These are phyloP conservation scores for Fusarium falciforme DNA, from an alignment of 2,329 filamentous ascomycete species.

Conservation along the genomic window DNA sequence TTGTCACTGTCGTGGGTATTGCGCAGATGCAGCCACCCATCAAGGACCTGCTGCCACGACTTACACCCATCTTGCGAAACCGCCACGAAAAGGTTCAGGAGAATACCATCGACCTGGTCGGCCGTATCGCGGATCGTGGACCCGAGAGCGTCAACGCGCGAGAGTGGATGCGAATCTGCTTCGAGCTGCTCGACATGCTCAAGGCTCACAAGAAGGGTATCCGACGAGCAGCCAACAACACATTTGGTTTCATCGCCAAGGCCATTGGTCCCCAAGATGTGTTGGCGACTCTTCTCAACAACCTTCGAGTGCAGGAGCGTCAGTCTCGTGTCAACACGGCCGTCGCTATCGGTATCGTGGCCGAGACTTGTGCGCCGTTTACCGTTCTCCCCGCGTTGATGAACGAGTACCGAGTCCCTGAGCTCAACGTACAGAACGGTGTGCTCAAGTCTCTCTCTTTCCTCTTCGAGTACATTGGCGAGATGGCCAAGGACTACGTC, in stretches of 20 bases:
- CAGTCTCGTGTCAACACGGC: slow-evolving; percentile 98
- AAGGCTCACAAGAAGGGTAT: slow-evolving; percentile 99
- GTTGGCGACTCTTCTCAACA: slow-evolving; percentile 93
- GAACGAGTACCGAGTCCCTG: slow-evolving; percentile 99
- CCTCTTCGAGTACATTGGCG: slow-evolving; percentile 98
- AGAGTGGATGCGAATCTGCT: slow-evolving; percentile 99
- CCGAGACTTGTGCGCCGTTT: slow-evolving; percentile 97
- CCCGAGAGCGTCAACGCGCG: slow-evolving; percentile 96
- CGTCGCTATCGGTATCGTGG: slow-evolving; percentile 97
- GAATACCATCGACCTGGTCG: slow-evolving; percentile 97
- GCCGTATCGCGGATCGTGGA: slow-evolving; percentile 96
- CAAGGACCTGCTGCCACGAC: slow-evolving; percentile 91
- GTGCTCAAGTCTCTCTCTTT: slow-evolving; percentile 97
- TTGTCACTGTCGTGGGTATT: slow-evolving; percentile 98
- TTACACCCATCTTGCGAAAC: slow-evolving; percentile 98
- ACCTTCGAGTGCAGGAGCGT: slow-evolving; percentile 95
- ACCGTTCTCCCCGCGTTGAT: slow-evolving; percentile 98
- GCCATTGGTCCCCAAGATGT: slow-evolving; percentile 98
- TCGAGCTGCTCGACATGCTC: slow-evolving; percentile 98
- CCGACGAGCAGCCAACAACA: slow-evolving; percentile 97
- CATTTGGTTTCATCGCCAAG: slow-evolving; percentile 99
- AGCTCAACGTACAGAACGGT: slow-evolving; percentile 98
- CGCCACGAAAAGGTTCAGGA: slow-evolving; percentile 99
- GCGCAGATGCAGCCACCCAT: slow-evolving; percentile 98
- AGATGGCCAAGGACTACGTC: slow-evolving; percentile 99